Conservation (phyloP, 1,284 basidiomycete species). For the Puccinia novopanici region DNA sequence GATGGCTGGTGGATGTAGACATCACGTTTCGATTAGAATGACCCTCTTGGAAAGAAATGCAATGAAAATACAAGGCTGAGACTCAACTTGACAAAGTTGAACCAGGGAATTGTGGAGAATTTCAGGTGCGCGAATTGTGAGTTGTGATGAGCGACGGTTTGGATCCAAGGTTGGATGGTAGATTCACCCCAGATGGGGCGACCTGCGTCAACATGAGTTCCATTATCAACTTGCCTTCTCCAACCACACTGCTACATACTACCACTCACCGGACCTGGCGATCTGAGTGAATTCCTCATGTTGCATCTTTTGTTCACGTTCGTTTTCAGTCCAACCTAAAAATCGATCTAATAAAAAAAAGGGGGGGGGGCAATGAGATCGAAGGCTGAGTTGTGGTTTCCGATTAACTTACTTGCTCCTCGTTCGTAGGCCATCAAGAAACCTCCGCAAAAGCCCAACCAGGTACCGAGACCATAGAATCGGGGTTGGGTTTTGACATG, state of each 20-base stretch:
- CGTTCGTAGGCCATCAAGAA: constrained; percentile 93
- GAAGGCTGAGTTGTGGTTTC: constrained; percentile 24
- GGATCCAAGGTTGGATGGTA: constrained; percentile 80
- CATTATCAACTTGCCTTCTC: no score
- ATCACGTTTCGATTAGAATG: background rate
- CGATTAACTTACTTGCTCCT: constrained; percentile 65
- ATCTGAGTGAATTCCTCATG: constrained; percentile 53
- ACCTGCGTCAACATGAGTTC: no score
- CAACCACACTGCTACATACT: constrained; percentile 57
- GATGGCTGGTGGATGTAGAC: constrained; percentile 21
- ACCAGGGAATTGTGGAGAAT: constrained; percentile 52
- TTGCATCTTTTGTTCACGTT: constrained; percentile 49
- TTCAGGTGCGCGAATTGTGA: constrained; percentile 78
- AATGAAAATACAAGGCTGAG: background rate
- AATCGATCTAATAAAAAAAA: constrained; percentile 72
- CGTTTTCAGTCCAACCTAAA: constrained; percentile 96
- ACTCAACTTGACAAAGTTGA: constrained; percentile 48
- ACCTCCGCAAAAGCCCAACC: constrained; percentile 76
- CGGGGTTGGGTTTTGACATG: constrained; percentile 58
- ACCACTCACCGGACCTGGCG: constrained; percentile 53
- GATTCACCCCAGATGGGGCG: constrained; percentile 82
- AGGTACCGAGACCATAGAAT: constrained; percentile 63
- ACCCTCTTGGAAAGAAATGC: no score
- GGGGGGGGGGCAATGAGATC: constrained; percentile 27
- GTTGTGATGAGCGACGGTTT: constrained; percentile 84